Evolutionary conservation across 78 protist species (phyloP), one percentile per base, ranked within the genome.

Genomic region (Salpingoeca rosetta): DNA sequence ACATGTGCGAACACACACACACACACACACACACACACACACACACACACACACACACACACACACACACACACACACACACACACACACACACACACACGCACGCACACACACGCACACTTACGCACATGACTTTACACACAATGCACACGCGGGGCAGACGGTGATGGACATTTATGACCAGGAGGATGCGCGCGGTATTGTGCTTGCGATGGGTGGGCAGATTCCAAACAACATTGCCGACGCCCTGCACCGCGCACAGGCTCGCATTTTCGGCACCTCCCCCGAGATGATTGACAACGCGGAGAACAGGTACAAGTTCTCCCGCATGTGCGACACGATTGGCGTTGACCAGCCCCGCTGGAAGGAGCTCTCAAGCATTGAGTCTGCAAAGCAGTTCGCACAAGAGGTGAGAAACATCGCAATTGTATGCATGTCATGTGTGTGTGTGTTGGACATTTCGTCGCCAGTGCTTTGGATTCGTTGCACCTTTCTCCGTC

Each of bases 291-390:
- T 57, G 86, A 97, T 97, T 84, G 98, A 97, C 89, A 74, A 36
- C 44, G 99, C 99, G 26, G 99, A 97, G 88, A 94, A 97, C 90
- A 88, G 99, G 77, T 90, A 93, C 94, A 95, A 93, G 93, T 96
- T 96, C 93, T 89, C 94, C 74, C 94, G 95, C 84, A 80, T 96
- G 83, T 84, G 92, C 72, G 98, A 96, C 88, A 77, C 90, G 83
- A 87, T 93, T 77, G 94, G 92, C 57, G 94, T 97, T 45, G 96
- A 92, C 85, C 99, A 97, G 88, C 99, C 98, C 42, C 44, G 65
- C 39, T 96, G 99, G 99, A 90, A 75, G 44, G 91, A 92, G 85
- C 89, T 92, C 40, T 82, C 94, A 0, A 25, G 80, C 42, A 42
- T 90, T 35, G 89, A 80, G 65, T 51, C 65, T 7, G 65, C 65